Evolutionary conservation across 306 rosid species (phyloP), one percentile per base, ranked within the genome.

Genomic region (Cicer cuneatum): DNA sequence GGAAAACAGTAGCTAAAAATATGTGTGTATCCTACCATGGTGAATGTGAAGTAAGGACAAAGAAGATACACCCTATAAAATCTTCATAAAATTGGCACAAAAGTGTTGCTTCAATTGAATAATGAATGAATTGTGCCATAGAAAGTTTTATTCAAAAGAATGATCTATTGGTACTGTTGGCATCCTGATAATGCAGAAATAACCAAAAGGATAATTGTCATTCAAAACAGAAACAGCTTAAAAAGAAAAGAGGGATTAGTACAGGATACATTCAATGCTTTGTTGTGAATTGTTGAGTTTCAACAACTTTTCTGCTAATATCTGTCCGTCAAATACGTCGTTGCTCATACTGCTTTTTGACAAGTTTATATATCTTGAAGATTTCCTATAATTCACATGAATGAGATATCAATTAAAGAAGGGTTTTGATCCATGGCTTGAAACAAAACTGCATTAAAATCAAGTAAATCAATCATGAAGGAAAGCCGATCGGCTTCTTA

Each of bases 271-370:
- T 81, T 90, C 88, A 80, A 93, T 90, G 90, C 97, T 87, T 83
- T 93, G 98, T 60, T 89, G 98, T 8, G 98, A 89, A 77, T 83
- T 89, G 91, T 89, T 93, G 80, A 93, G 93, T 80, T 89, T 93
- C 37, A 85, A 86, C 84, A 93, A 79, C 83, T 93, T 89, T 81
- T 90, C 97, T 1, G 85, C 57, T 54, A 93, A 84, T 40, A 80
- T 66, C 81, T 89, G 86, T 48, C 85, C 90, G 12, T 89, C 91
- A 87, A 87, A 93, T 29, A 33, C 79, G 45, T 87, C 84, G 82
- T 65, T 78, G 77, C 85, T 79, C 98, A 93, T 93, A 42, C 69
- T 88, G 87, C 33, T 24, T 63, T 77, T 82, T 75, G 69, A 33
- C 54, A 72, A 75, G 78, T 65, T 80, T 66, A 75, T 87, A 86